These are phyloP conservation scores for Pyrenophora graminea DNA, from an alignment of 2,329 filamentous ascomycete species.

Conservation along the genomic window DNA sequence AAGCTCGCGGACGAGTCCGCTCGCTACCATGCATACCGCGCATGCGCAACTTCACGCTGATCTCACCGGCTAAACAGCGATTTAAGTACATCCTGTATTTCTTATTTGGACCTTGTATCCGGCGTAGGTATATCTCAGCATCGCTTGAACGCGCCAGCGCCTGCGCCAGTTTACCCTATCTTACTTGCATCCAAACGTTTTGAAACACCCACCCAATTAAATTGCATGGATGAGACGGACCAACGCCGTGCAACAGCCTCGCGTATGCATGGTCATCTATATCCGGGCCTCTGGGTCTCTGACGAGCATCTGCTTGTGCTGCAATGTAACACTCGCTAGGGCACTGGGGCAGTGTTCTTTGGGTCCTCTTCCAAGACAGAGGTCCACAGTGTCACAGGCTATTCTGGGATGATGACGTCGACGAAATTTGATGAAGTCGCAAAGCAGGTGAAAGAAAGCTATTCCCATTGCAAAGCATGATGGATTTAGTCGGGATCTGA, in stretches of 20 bases:
- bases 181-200: slow-evolving; percentile 28
- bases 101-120: neutral
- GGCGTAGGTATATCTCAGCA: neutral
- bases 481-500: too few relatives aligned
- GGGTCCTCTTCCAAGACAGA: too few relatives aligned
- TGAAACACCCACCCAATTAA: slow-evolving; percentile 36
- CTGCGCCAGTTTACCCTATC: slow-evolving; percentile 12
- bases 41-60: neutral
- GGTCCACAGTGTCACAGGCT: too few relatives aligned
- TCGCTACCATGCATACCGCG: neutral
- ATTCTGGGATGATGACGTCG: too few relatives aligned
- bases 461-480: too few relatives aligned
- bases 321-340: too few relatives aligned
- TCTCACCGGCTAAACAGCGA: neutral
- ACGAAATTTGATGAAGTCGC: too few relatives aligned
- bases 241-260: slow-evolving; percentile 13
- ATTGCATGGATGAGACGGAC: slow-evolving; percentile 2
- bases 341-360: too few relatives aligned
- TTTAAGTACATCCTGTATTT: neutral
- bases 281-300: neutral
- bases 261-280: slow-evolving; percentile 25
- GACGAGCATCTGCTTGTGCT: neutral
- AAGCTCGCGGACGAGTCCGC: neutral
- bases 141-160: slow-evolving; percentile 2
- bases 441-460: too few relatives aligned